Base-by-base conservation (phyloP, 2,329 filamentous ascomycete species). In the Alternaria gaisen region DNA sequence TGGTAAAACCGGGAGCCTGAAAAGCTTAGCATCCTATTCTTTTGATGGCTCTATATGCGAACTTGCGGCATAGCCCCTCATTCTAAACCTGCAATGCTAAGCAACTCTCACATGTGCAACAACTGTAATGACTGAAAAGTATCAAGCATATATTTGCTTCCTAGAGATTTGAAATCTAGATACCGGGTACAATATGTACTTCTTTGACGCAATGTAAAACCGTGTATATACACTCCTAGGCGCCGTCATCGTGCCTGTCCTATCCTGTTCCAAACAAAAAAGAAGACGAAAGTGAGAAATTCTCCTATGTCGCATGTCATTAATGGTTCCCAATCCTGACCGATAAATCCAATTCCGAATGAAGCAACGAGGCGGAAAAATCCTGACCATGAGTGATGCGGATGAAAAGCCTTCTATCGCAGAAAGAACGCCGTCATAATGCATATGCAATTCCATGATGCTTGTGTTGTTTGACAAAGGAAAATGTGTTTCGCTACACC, bases 391-490 rank as follows among this genome's bases (percentile, higher is more conserved):
- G 32, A 50, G 20, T 50, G 46, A 50, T 38, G 32, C 30, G 9
- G 20, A 38, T 50, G 32, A 50, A 50, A 38, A 50, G 20, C 20
- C 46, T 26, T 34, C 20, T 26, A 36, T 38, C 32, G 30, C 53
- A 59, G 26, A 42, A 18, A 51, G 40, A 60, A 60, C 58, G 58
- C 58, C 58, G 30, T 60, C 58, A 26, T 60, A 53, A 60, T 57
- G 58, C 58, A 60, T 57, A 60, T 60, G 58, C 58, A 58, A 57
- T 41, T 56, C 53, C 57, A n/a, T 56, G 44, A 56, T 60, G 53
- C 53, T 50, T 50, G 46, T 28, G 11, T 20, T 46, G 41, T 4
- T 43, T 32, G 22, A 50, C 26, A 47, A 43, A 59, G 18, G 32
- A 32, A 38, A 48, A 51, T 44, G 18, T 44, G 44, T n/a, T 51